Evolutionary conservation across 2,329 filamentous ascomycete genomes (phyloP), one percentile per base, ranked within the genome.

Genomic region (Calonectria pauciramosa): DNA sequence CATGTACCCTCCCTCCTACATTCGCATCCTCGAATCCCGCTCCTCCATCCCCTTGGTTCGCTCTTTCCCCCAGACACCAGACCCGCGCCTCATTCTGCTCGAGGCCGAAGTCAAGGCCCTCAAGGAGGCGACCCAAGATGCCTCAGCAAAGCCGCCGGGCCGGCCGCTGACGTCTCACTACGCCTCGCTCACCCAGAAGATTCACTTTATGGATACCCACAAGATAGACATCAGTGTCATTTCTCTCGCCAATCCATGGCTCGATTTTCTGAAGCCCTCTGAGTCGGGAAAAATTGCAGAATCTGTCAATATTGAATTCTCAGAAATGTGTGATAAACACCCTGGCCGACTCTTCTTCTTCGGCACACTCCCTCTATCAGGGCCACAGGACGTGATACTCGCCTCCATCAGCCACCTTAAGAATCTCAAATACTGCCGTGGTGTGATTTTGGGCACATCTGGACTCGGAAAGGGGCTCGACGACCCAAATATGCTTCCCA

Each of bases 231-330:
- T 94, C 77, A 97, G 94, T 1, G 94, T 98, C 66, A 92, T 98
- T 76, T 97, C 95, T 0, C 91, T 98, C 28, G 96, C 96, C 18
- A 98, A 98, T 82, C 96, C 96, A 0, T 98, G 96, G 96, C 90
- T 98, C 2, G 96, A 98, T 85, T 98, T 98, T 82, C 86, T 98
- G 0, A 83, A 88, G 13, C 82, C 91, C 0, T 83, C 87, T 5
- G 90, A 93, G 77, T 94, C 94, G 0, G 90, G 90, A 2, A 83
- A 85, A 36, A 92, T 93, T 64, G 95, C 95, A 0, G 76, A 82
- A 67, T 88, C 88, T 0, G 93, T 98, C 83, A 98, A 98, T 84
- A 88, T 93, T 78, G 95, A 96, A 77, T 93, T 98, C 68, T 91
- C 95, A 65, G 81, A 83, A 56, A 93, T 95, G 84, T 98, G 96